Evolutionary conservation across 169 alveolate genomes (phyloP), one percentile per base, ranked within the genome.

Genomic region (Plasmodium cynomolgi): DNA sequence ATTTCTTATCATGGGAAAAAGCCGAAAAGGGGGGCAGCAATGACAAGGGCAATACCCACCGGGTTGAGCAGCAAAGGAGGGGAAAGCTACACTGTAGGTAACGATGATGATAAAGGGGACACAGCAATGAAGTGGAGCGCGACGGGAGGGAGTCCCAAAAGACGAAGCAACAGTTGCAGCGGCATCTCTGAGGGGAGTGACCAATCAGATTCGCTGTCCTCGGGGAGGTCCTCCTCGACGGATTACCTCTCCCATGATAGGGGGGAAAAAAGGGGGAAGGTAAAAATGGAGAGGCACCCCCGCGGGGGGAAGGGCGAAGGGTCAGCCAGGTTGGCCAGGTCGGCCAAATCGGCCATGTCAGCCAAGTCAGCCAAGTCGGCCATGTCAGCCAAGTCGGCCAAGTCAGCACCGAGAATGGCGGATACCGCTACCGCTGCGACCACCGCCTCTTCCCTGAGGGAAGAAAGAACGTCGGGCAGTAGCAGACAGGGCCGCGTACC

Each of bases 201-300:
- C 37, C 31, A 29, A 26, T 68, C 37, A 68, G 77, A 20, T 29
- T 23, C 77, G 17, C 37, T 11, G 4, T 68, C 77, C 39, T 68
- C 77, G 77, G 37, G 31, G 13, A 77, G 71, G 34, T 77, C 84
- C 34, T 34, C 50, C 34, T 37, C 84, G n/a, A 33, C 84, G 44
- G 84, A 37, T 20, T 37, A 33, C 23, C 29, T 77, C 13, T 37
- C 50, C 17, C 50, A 41, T 33, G 26, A 41, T 77, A 37, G 11
- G 29, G 71, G 17, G 34, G 2, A 17, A 6, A 77, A 41, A 17
- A n/a, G 6, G 13, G 44, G 84, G 44, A 77, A 2, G 29, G 2
- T 5, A 0, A 44, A 41, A 41, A 33, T 37, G 58, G 29, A 20
- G 17, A 3, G 6, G 23, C 83, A 75, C 37, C 26, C 58, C 11